phyloP scores from a whole-genome alignment of 2,329 filamentous ascomycete species.

The Exophiala viscosa region DNA sequence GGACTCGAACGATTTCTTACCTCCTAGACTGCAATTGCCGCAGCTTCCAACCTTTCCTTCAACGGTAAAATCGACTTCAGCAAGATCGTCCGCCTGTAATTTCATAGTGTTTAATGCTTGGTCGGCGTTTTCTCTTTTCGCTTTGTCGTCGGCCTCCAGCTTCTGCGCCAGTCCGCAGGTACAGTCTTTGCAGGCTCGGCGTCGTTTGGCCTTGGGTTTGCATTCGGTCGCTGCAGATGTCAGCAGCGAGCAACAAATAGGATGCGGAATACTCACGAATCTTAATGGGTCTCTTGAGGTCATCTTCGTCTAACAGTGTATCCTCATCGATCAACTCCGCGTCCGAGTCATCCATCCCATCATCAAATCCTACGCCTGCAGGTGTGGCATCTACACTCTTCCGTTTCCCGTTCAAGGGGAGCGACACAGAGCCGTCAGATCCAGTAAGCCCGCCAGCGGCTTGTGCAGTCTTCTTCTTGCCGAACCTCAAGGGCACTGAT shows the following conservation, averaged over 20 bases:
- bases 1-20: slow-evolving; percentile 57
- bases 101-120: slow-evolving; percentile 54
- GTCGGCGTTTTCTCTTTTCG: slow-evolving; percentile 63
- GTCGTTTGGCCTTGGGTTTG: slow-evolving; percentile 79
- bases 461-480: slow-evolving; percentile 52
- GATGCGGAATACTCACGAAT: slow-evolving; percentile 24
- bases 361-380: slow-evolving; percentile 64
- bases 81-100: slow-evolving; percentile 72
- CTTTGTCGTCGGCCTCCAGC: slow-evolving; percentile 77
- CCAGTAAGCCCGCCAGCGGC: slow-evolving; percentile 26
- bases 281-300: slow-evolving; percentile 68
- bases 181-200: slow-evolving; percentile 96
- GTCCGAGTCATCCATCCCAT: slow-evolving; percentile 61
- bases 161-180: slow-evolving; percentile 86
- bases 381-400: slow-evolving; percentile 42
- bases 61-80: slow-evolving; percentile 95
- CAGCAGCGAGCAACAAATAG: slow-evolving; percentile 27
- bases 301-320: slow-evolving; percentile 76
- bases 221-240: slow-evolving; percentile 69
- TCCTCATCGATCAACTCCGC: slow-evolving; percentile 93
- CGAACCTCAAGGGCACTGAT: slow-evolving; percentile 62
- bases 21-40: slow-evolving; percentile 83
- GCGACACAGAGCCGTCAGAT: slow-evolving; percentile 15
- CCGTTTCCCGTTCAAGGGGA: slow-evolving; percentile 40
- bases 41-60: slow-evolving; percentile 94